Evolutionary conservation across 2,329 filamentous ascomycete species (phyloP).

Genomic region (Fusarium sp.): DNA sequence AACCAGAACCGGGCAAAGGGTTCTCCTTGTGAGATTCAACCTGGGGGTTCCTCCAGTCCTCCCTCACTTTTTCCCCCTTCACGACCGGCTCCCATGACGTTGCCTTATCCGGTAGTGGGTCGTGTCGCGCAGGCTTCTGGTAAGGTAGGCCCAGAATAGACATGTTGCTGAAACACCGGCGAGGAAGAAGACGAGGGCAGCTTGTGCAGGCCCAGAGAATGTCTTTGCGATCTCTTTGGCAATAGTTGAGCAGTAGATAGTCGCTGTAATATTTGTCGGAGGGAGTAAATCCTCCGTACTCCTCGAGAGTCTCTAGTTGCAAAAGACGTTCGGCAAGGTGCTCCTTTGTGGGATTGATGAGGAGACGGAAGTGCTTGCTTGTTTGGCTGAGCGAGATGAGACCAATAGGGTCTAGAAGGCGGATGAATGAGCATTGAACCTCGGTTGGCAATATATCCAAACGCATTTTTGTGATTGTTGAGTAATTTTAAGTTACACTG

Average conservation of each 20-base stretch:
- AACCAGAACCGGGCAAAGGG: too few relatives aligned
- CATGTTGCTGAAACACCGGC: constrained; percentile 22
- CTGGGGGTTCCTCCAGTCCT: too few relatives aligned
- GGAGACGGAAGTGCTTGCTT: constrained; percentile 14
- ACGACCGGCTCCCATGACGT: constrained; percentile 21
- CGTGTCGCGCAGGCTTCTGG: constrained; percentile 21
- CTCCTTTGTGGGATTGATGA: constrained; percentile 16
- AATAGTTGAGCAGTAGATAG: background rate
- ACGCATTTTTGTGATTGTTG: constrained; percentile 1
- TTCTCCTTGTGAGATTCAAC: too few relatives aligned
- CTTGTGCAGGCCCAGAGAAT: constrained; percentile 30
- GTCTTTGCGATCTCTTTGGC: background rate
- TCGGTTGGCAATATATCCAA: constrained; percentile 15
- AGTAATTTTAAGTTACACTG: background rate
- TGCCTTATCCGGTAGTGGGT: background rate
- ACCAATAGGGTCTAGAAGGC: constrained; percentile 27
- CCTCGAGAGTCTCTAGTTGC: background rate
- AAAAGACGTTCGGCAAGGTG: constrained; percentile 23
- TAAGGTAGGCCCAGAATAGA: constrained; percentile 10
- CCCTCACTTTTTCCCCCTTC: too few relatives aligned
- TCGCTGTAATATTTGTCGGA: background rate
- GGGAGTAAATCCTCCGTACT: constrained; percentile 13
- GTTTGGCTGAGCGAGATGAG: constrained; percentile 28
- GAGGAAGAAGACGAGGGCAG: constrained; percentile 26
- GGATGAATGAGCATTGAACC: constrained; percentile 25